A percentile compares a stretch with the other conserved stretches of the same genome.
Conservation (phyloP, 2,329 filamentous ascomycete genomes). For the Coniosporium tulheliwenetii region DNA sequence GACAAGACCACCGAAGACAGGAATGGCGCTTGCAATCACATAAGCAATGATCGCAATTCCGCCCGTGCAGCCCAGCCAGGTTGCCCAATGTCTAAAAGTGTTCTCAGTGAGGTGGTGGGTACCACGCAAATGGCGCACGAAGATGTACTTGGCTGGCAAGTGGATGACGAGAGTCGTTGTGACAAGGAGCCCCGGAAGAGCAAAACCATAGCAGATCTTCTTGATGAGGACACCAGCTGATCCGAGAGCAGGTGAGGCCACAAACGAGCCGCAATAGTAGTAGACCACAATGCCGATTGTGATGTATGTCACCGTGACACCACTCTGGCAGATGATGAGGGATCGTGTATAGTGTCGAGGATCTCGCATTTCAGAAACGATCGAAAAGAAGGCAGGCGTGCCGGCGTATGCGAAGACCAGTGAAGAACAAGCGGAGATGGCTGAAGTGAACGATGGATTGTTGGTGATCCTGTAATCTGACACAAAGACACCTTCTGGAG, state of each 20-base stretch:
- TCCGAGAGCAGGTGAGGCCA: conserved; percentile 31
- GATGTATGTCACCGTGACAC: conserved; percentile 15
- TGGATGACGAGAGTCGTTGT: conserved; percentile 4
- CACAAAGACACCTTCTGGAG: conserved; percentile 11
- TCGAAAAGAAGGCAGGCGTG: conserved; percentile 20
- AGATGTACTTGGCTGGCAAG: conserved; percentile 38
- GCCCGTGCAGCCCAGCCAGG: conserved; percentile 7
- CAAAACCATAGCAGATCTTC: conserved; percentile 28
- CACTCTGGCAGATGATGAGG: conserved; percentile 12
- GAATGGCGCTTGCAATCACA: conserved; percentile 12
- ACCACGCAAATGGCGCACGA: conserved; percentile 37
- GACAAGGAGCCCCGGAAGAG: conserved; percentile 8
- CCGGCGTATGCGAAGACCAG: conserved; percentile 24
- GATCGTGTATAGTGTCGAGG: conserved; percentile 16
- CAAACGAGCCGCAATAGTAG: conserved; percentile 29
- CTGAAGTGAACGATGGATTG: conserved; percentile 15
- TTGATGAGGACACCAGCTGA: conserved; percentile 27
- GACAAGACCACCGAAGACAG: conserved; percentile 10
- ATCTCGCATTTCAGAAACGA: conserved; percentile 23
- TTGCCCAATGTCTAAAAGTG: conserved; percentile 6
- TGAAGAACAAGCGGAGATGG: conserved; percentile 14
- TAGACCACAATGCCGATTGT: conserved; percentile 26
- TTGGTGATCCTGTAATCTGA: conserved; percentile 14
- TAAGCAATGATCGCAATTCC: conserved; percentile 8
- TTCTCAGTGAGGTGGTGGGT: conserved; percentile 15